A percentile compares a stretch with the other conserved stretches of the same genome.
Conservation (phyloP, 108 stramenopile genomes). For the Nitzschia sp. region DNA sequence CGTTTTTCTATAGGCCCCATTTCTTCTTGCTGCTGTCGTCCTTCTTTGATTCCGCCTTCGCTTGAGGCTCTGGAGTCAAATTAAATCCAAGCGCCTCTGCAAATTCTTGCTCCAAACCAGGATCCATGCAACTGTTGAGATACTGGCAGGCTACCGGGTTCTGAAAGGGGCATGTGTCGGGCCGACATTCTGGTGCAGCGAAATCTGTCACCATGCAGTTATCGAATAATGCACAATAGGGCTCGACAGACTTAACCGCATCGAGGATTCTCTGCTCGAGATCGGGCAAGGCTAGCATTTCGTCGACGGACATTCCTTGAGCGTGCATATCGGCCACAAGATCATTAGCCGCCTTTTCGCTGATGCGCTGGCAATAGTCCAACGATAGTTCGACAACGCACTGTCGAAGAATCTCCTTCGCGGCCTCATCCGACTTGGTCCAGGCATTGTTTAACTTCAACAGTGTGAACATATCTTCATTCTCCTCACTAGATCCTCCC, state of each 20-base stretch:
- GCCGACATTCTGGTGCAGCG: constrained; percentile 54
- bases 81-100: constrained; percentile 31
- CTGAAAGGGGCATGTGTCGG: constrained; percentile 64
- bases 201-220: constrained; percentile 51
- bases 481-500: background rate
- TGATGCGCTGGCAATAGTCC: constrained; percentile 76
- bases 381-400: constrained; percentile 66
- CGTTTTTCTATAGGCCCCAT: constrained; percentile 1
- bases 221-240: constrained; percentile 68
- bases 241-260: constrained; percentile 45
- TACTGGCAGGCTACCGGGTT: constrained; percentile 66
- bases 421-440: constrained; percentile 15
- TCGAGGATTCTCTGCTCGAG: constrained; percentile 47
- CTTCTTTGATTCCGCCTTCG: background rate
- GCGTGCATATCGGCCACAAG: constrained; percentile 43
- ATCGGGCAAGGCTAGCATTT: constrained; percentile 41
- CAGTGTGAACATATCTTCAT: constrained; percentile 51
- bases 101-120: constrained; percentile 28
- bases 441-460: constrained; percentile 51
- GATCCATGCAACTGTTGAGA: constrained; percentile 48
- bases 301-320: constrained; percentile 40
- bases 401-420: constrained; percentile 35
- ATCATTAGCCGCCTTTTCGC: constrained; percentile 42
- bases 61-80: background rate
- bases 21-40: constrained; percentile 5